Evolutionary conservation across 2,329 filamentous ascomycete species (phyloP), one percentile per base, ranked within the genome.

Genomic region (Colletotrichum sp.): DNA sequence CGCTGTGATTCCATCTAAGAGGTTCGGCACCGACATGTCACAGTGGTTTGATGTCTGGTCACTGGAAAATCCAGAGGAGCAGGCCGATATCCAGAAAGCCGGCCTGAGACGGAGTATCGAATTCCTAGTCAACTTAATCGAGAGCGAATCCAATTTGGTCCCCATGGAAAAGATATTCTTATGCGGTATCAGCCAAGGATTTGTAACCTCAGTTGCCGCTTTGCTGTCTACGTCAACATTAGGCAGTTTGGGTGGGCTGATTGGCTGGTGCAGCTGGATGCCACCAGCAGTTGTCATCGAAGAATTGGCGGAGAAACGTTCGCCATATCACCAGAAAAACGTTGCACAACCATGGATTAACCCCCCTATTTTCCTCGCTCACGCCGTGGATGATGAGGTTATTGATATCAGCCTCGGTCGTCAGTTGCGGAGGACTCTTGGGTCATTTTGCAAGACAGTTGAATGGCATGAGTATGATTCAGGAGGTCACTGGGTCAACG

Each of bases 31-130:
- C 13, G 26, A 68, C 1, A 78, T 81, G 65, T 78, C 79, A 5
- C 82, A 83, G 34, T 84, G 81, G 82, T 84, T 84, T 62, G 82
- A 83, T 57, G 74, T 79, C 28, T 79, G 78, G 79, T 70, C 76
- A 12, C 52, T 75, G 7, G 75, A 79, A 52, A 57, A 77, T 26
- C 71, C 71, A 18, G 39, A 64, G 22, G 76, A 78, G n/a, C 68
- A 73, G 8, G 62, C 57, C 16, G 75, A 76, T 63, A 70, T 82
- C 2, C 82, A 84, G 59, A 44, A 65, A 9, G 59, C 65, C 6
- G 80, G 81, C 1, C 76, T 84, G 8, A 59, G 59, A 8, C n/a
- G 77, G 4, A 83, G 81, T 65, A 66, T 81, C 30, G 32, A 72
- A 10, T 52, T 28, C 16, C 55, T 84, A 6, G 44, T 77, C 26